Base-by-base conservation (phyloP, 208 protist species). In the Leishmania major region DNA sequence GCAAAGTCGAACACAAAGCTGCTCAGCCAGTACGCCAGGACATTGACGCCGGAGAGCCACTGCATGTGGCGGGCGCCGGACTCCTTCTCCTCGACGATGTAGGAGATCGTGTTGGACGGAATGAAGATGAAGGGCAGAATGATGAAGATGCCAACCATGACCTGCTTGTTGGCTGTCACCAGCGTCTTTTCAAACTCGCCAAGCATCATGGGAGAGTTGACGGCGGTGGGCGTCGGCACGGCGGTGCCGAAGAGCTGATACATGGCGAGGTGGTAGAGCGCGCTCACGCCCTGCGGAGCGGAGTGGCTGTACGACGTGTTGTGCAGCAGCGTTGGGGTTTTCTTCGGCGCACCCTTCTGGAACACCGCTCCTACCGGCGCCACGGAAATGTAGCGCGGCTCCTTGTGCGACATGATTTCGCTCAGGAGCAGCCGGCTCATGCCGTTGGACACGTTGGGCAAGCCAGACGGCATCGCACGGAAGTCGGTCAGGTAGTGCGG, bases 61-160 rank as follows among this genome's bases (percentile, higher is more conserved):
- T 97, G 95, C 84, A 96, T 88, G 82, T 96, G 95, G 59, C 88
- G 87, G 45, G 93, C 87, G 49, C 92, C 92, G 49, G 83, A 86
- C 85, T 94, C 91, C 70, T 91, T 93, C 83, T 97, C 95, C 53
- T 86, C 81, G 43, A 97, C 92, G 74, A 96, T 94, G 86, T 88
- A 96, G 79, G 86, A 81, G 72, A 97, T 91, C 45, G 83, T 92
- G 80, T 95, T 92, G 76, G 88, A 92, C 47, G 95, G 95, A 59
- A 97, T 93, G 66, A 97, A 88, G 40, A 92, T 89, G 83, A 96
- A 96, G 22, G 95, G 92, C 17, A 97, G 75, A 15, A 94, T 86
- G 51, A 96, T 89, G 83, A 96, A 95, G 79, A 96, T 93, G 77
- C 90, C 86, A 75, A 84, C 59, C 66, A 97, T 85, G 75, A 97